Base-by-base conservation (phyloP, 352 stramenopile genomes). In the Phytophthora crassamura region DNA sequence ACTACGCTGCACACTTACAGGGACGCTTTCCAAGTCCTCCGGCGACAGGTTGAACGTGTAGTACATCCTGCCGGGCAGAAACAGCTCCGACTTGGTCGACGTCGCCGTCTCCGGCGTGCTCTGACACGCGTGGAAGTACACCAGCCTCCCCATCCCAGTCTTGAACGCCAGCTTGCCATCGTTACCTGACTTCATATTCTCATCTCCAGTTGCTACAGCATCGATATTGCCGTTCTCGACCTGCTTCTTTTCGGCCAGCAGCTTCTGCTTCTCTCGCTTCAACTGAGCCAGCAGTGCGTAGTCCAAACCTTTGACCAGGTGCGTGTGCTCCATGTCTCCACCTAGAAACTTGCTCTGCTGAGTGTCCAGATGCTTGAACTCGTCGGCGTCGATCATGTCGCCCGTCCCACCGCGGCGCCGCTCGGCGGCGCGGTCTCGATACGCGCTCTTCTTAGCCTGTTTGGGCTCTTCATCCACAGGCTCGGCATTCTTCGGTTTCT, bases 251-350 rank as follows among this genome's bases (percentile, higher is more conserved):
- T 74, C 68, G 2, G 52, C 58, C 58, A 67, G 53, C 11, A 93
- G 64, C 55, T 85, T 85, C 48, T 88, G 63, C 51, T 86, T 88
- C 57, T 97, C 88, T 15, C 78, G 70, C 64, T 94, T 93, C 22
- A 97, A 74, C 59, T 97, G 91, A 38, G 90, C 69, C 22, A 97
- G 73, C 25, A 98, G 69, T 10, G 89, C 79, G 35, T 89, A 83
- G 81, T 98, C 91, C 47, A 98, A 62, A 18, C 67, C 93, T 56
- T 96, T 97, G 4, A 97, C 90, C 15, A 97, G 56, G 70, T 97
- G 89, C 32, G 91, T 95, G 74, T 94, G 87, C 53, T 88, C 77
- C 64, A 93, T 72, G 54, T 97, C 89, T 40, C 88, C 86, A 22
- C 82, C 86, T 4, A 95, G 62, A 43, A 91, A 93, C 69, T 95